Percentiles rank a stretch among this genome's conserved stretches.
These are phyloP conservation scores for Silene noctiflora DNA, from an alignment of 179 eudicot genomes.

Conservation along the genomic window DNA sequence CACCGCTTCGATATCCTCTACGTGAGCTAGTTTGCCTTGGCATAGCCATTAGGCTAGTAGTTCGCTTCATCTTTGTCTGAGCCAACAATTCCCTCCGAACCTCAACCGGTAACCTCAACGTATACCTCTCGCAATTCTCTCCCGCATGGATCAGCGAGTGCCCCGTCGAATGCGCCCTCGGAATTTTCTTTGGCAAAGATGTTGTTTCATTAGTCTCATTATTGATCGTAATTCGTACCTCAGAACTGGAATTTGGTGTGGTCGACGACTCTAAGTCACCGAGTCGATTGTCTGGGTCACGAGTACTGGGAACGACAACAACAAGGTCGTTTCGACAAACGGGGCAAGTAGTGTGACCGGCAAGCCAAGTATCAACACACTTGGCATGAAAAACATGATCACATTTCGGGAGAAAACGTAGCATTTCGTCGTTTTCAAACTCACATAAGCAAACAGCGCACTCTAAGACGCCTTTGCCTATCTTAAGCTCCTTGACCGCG, in stretches of 20 bases:
- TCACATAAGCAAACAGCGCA: constrained; percentile 62
- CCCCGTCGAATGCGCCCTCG: constrained; percentile 16
- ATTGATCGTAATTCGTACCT: neutral
- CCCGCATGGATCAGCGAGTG: neutral
- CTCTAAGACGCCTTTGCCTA: constrained; percentile 26
- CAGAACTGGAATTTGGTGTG: neutral
- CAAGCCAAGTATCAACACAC: constrained; percentile 64
- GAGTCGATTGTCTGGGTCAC: no score
- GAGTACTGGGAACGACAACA: constrained; percentile 14
- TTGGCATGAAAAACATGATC: constrained; percentile 66
- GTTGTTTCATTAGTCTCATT: no score
- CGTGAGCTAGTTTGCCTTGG: constrained; percentile 25
- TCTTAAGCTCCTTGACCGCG: neutral
- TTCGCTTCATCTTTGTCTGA: constrained; percentile 23
- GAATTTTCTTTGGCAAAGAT: neutral
- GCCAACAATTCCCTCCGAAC: constrained; percentile 39
- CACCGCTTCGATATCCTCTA: constrained; percentile 21
- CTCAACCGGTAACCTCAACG: constrained; percentile 18
- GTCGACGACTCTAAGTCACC: constrained; percentile 14
- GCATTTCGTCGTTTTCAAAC: constrained; percentile 50
- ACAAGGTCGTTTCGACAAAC: constrained; percentile 35
- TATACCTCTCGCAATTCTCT: constrained; percentile 8
- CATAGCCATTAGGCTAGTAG: constrained; percentile 29
- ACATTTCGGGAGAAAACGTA: constrained; percentile 57
- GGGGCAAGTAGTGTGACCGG: constrained; percentile 57